phyloP scores from a whole-genome alignment of 1,284 basidiomycete species.

The Heterobasidion irregulare region DNA sequence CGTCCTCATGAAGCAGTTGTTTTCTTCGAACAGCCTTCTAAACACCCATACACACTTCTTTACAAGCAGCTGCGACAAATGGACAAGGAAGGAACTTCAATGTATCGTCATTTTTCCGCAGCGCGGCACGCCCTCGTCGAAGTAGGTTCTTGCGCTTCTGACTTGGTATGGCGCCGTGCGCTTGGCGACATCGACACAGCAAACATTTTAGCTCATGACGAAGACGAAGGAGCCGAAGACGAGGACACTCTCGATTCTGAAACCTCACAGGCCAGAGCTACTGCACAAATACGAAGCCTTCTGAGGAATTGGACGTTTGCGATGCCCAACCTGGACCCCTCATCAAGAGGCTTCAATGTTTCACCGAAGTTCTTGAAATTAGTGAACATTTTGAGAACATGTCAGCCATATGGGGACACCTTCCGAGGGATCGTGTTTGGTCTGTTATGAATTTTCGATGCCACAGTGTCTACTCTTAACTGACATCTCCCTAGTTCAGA shows the following conservation, averaged over 20 bases:
- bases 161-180: constrained; percentile 54
- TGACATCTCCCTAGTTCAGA: constrained; percentile 29
- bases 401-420: constrained; percentile 36
- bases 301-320: constrained; percentile 50
- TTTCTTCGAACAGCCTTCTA: constrained; percentile 27
- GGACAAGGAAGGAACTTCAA: constrained; percentile 29
- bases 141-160: constrained; percentile 55
- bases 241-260: constrained; percentile 9
- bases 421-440: constrained; percentile 66
- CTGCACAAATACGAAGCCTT: constrained; percentile 24
- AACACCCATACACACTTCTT: constrained; percentile 21
- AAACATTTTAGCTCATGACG: constrained; percentile 19
- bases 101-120: constrained; percentile 32
- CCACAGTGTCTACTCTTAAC: not conserved
- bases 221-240: constrained; percentile 22
- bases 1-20: constrained; percentile 34
- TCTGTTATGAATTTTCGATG: constrained; percentile 17
- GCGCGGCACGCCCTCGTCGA: constrained; percentile 38
- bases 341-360: constrained; percentile 51
- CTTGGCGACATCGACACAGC: constrained; percentile 29
- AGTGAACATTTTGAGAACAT: constrained; percentile 46
- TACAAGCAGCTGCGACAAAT: constrained; percentile 26
- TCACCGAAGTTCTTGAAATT: constrained; percentile 55
- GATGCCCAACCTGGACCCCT: constrained; percentile 47
- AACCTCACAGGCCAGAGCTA: constrained; percentile 1